Evolutionary conservation across 2,329 filamentous ascomycete genomes (phyloP).

Genomic region (Colletotrichum sp.): DNA sequence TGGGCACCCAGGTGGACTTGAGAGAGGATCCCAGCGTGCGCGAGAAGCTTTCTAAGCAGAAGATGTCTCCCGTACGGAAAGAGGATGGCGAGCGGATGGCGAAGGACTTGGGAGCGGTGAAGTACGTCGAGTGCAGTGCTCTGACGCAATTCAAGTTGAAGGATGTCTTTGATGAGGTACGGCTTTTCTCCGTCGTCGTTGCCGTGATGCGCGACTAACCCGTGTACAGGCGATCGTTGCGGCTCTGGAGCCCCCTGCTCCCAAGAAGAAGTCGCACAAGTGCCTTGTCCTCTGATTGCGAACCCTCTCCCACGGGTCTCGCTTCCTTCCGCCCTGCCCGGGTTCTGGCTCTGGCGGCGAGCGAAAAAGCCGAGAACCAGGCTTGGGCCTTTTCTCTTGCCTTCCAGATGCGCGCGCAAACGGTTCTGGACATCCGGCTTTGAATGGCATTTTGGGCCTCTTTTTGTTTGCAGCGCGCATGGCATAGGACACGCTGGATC

Average conservation of each 20-base stretch:
- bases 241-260: constrained; percentile 84
- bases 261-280: constrained; percentile 77
- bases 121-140: constrained; percentile 98
- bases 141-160: constrained; percentile 98
- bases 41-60: constrained; percentile 93
- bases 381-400: constrained; percentile 18
- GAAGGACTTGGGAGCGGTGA: constrained; percentile 95
- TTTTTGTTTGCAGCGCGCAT: constrained; percentile 22
- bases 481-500: constrained; percentile 19
- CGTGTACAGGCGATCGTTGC: constrained; percentile 84
- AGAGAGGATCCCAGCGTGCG: constrained; percentile 85
- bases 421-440: constrained; percentile 11
- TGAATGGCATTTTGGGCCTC: constrained; percentile 17
- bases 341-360: constrained; percentile 15
- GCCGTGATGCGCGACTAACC: constrained; percentile 17
- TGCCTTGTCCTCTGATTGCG: constrained; percentile 68
- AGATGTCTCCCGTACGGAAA: constrained; percentile 90
- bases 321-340: constrained; percentile 11
- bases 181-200: constrained; percentile 29
- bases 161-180: constrained; percentile 98
- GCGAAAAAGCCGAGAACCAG: constrained; percentile 19
- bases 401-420: constrained; percentile 16
- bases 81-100: constrained; percentile 97
- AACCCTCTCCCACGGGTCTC: neutral
- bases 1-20: constrained; percentile 97